These are phyloP conservation scores for Cytospora mali DNA, from an alignment of 2,329 filamentous ascomycete species.

Conservation along the genomic window DNA sequence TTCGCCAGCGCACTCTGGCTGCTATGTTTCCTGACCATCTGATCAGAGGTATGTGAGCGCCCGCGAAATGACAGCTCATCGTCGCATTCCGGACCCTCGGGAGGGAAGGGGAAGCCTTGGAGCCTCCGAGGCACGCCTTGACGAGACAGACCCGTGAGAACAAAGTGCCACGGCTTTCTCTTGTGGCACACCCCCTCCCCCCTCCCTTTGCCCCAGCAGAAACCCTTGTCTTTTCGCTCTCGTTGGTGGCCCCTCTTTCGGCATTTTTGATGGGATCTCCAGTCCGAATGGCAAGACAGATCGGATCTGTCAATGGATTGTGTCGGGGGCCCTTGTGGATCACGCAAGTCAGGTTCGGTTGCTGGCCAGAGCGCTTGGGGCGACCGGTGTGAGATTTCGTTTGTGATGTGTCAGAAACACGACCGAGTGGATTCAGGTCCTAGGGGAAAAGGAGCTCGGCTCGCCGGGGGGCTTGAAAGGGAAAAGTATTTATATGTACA, in stretches of 20 bases:
- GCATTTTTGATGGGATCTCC: neutral
- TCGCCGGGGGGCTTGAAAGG: neutral
- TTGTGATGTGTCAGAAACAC: conserved; percentile 25
- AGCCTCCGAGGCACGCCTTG: neutral
- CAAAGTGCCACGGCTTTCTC: neutral
- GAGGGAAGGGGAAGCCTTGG: too few species aligned
- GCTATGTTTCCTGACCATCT: too few species aligned
- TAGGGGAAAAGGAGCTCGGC: neutral
- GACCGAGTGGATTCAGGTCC: conserved; percentile 12
- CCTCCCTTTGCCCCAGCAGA: conserved; percentile 9
- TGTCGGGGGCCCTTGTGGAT: conserved; percentile 13
- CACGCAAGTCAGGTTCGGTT: conserved; percentile 2
- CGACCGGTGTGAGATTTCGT: conserved; percentile 25
- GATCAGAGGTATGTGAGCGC: neutral
- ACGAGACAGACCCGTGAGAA: neutral
- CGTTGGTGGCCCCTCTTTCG: conserved; percentile 8
- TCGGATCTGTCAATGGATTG: conserved; percentile 20
- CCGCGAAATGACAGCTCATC: neutral
- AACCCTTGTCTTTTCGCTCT: neutral
- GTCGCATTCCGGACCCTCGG: neutral
- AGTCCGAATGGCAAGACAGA: conserved; percentile 22
- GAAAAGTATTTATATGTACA: neutral
- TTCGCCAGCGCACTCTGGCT: too few species aligned
- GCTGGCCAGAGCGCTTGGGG: conserved; percentile 21
- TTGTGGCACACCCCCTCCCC: conserved; percentile 10